Base-by-base conservation (phyloP, 352 stramenopile species). In the Phytopythium ostracodes region DNA sequence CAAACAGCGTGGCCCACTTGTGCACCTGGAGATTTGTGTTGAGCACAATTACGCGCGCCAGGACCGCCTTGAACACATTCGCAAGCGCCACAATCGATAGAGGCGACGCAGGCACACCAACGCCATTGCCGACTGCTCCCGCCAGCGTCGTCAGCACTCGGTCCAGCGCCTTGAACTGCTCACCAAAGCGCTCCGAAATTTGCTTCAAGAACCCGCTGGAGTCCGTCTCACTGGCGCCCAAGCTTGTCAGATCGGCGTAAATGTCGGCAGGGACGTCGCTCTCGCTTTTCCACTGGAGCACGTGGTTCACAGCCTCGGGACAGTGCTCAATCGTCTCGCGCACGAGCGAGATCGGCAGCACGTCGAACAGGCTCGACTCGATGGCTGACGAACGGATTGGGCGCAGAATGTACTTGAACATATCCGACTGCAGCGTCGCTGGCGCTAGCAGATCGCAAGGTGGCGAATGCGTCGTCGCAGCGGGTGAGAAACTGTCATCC, bases 391-490 rank as follows among this genome's bases (percentile, higher is more conserved):
- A 92, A 38, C 83, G 79, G 51, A 92, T 88, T 1, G 83, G 83
- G 5, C 83, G 83, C 24, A 92, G 60, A 31, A 92, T 86, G 55
- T 82, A 92, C 65, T 88, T 92, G 71, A 92, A 89, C 57, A 90
- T 54, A 59, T 92, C 83, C 4, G 81, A 78, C 40, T 71, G 61
- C 17, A 92, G 64, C n/a, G 77, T 89, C 11, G 64, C 55, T 17
- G 72, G 50, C 3, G 64, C 60, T 3, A 92, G 61, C 29, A 92
- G 38, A 55, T 88, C 61, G 15, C 38, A 27, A 35, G 25, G 17
- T 25, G 20, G 31, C 38, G 47, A 10, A 11, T 43, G 52, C 31
- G 22, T 25, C 40, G 25, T 31, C 33, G 14, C 58, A 62, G 7
- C 35, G 52, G 18, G 24, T 24, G 18, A 67, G 8, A 35, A 56